Conservation (phyloP, 2,329 filamentous ascomycete genomes). For the Epichloe hybrida region DNA sequence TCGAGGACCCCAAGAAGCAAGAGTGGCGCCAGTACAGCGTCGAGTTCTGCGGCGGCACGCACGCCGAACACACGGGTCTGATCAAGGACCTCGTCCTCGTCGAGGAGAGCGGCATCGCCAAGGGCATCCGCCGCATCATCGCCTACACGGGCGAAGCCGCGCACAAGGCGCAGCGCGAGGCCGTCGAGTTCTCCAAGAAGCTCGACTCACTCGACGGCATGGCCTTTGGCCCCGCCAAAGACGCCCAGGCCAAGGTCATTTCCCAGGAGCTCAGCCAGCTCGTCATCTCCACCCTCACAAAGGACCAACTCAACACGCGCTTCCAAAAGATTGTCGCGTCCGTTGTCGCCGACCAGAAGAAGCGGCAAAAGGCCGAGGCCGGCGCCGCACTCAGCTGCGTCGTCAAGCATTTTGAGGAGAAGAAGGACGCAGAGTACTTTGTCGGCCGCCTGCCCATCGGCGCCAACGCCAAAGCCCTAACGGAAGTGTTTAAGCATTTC, state of each 20-base stretch:
- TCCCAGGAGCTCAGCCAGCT: slow-evolving; percentile 71
- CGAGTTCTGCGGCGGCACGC: slow-evolving; percentile 95
- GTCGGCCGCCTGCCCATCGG: slow-evolving; percentile 66
- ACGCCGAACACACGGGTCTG: slow-evolving; percentile 80
- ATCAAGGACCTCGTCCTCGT: slow-evolving; percentile 91
- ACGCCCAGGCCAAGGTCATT: slow-evolving; percentile 63
- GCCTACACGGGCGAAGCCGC: slow-evolving; percentile 87
- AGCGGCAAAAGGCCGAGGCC: slow-evolving; percentile 77
- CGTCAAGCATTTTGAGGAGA: slow-evolving; percentile 61
- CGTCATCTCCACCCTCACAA: slow-evolving; percentile 69
- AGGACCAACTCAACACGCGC: slow-evolving; percentile 63
- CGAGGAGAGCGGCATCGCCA: slow-evolving; percentile 93
- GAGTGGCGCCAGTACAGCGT: slow-evolving; percentile 82
- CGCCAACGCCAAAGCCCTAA: slow-evolving; percentile 72
- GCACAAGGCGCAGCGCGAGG: slow-evolving; percentile 67
- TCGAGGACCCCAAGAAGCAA: slow-evolving; percentile 66
- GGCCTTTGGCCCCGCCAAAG: slow-evolving; percentile 62
- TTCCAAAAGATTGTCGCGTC: slow-evolving; percentile 72
- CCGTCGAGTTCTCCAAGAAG: slow-evolving; percentile 56
- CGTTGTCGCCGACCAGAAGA: slow-evolving; percentile 83
- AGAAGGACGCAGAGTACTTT: slow-evolving; percentile 53
- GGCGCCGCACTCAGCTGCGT: slow-evolving; percentile 79
- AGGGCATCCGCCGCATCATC: slow-evolving; percentile 91
- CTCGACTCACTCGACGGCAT: slow-evolving; percentile 60
- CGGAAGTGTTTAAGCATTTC: slow-evolving; percentile 79